These are phyloP conservation scores for Spathaspora sp. DNA, from an alignment of 1,139 yeast genomes.

Conservation along the genomic window DNA sequence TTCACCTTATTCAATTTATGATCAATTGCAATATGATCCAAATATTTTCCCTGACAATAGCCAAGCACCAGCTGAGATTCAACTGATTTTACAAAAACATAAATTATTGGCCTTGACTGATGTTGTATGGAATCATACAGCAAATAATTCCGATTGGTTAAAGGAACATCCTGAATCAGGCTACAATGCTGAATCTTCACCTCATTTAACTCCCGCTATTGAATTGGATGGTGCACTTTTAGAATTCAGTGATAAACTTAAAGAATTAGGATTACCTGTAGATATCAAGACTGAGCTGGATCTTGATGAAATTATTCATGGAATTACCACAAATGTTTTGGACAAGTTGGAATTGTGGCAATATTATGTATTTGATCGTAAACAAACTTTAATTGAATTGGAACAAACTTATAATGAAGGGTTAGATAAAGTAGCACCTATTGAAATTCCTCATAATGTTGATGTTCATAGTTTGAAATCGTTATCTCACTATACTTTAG, in stretches of 20 bases:
- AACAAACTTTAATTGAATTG: slow-evolving; percentile 30
- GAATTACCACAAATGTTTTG: slow-evolving; percentile 65
- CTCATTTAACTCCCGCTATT: slow-evolving; percentile 81
- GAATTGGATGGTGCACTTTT: slow-evolving; percentile 73
- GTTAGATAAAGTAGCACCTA: slow-evolving; percentile 19
- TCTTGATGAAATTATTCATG: slow-evolving; percentile 59
- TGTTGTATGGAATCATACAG: slow-evolving; percentile 93
- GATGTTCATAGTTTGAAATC: slow-evolving; percentile 35
- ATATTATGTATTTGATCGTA: slow-evolving; percentile 69
- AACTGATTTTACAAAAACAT: slow-evolving; percentile 51
- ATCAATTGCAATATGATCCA: slow-evolving; percentile 79
- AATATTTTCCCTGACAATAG: slow-evolving; percentile 50
- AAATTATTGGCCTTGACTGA: slow-evolving; percentile 80
- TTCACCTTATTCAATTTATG: slow-evolving; percentile 90
- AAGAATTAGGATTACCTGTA: slow-evolving; percentile 59
- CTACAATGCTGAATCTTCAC: slow-evolving; percentile 82
- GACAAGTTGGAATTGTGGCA: slow-evolving; percentile 79
- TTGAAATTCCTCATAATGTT: slow-evolving; percentile 30
- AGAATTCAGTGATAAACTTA: slow-evolving; percentile 59
- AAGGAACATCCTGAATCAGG: slow-evolving; percentile 87
- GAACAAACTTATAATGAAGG: slow-evolving; percentile 41
- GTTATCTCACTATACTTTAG: slow-evolving; percentile 53
- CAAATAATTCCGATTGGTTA: slow-evolving; percentile 85
- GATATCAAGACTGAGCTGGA: slow-evolving; percentile 51
- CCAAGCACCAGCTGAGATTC: slow-evolving; percentile 26